Conservation (phyloP, 345 rosid species). For the Citrus hindsii region DNA sequence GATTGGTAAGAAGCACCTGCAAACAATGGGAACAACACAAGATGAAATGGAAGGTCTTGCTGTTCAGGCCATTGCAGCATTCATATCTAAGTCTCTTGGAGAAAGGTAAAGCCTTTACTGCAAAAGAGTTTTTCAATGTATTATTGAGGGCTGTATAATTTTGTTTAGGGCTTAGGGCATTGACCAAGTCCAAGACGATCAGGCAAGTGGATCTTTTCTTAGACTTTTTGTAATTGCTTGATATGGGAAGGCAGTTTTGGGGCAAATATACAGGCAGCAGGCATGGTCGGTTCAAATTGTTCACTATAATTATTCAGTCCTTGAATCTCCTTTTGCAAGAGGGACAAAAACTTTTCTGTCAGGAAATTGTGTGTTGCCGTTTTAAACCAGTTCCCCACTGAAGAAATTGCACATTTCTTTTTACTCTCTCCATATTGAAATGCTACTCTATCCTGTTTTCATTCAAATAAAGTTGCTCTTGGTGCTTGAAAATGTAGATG, state of each 20-base stretch:
- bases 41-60: conserved; percentile 59
- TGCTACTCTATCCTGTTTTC: not conserved
- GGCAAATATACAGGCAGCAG: not conserved
- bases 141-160: not conserved
- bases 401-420: not conserved
- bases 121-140: not conserved
- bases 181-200: not conserved
- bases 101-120: conserved; percentile 12
- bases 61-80: conserved; percentile 42
- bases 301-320: not conserved
- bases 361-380: not conserved
- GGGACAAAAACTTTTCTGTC: not conserved
- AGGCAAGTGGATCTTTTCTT: not conserved
- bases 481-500: not conserved
- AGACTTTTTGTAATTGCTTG: not conserved
- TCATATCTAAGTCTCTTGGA: conserved; percentile 39
- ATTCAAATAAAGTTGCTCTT: not conserved
- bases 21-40: conserved; percentile 46
- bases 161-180: not conserved
- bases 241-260: not conserved
- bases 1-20: conserved; percentile 65
- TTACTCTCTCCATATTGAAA: not conserved
- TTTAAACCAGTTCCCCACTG: not conserved
- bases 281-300: not conserved
- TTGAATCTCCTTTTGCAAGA: not conserved